Evolutionary conservation across 2,329 filamentous ascomycete genomes (phyloP).

Genomic region (Alternaria triticimaculans): DNA sequence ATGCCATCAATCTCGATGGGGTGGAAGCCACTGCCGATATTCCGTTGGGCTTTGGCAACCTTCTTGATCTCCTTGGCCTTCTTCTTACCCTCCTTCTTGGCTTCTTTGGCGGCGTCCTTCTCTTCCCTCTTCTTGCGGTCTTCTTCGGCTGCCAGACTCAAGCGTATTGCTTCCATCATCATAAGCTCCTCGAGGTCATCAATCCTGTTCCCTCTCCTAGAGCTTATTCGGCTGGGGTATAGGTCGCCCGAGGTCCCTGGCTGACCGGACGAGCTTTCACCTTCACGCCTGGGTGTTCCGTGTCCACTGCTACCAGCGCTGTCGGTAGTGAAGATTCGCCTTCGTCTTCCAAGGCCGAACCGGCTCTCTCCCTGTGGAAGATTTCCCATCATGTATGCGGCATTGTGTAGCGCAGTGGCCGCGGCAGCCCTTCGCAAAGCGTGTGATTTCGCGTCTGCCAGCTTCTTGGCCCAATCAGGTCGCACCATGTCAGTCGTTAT

Average conservation of each 20-base stretch:
- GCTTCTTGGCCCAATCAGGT: constrained; percentile 92
- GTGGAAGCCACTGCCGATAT: constrained; percentile 57
- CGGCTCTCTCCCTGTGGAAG: constrained; percentile 56
- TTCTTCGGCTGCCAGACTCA: constrained; percentile 91
- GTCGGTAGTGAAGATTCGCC: constrained; percentile 58
- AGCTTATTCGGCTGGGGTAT: constrained; percentile 55
- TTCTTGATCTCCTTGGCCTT: constrained; percentile 71
- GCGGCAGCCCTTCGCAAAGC: constrained; percentile 86
- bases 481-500: constrained; percentile 92
- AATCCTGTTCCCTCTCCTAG: constrained; percentile 66
- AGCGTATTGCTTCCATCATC: constrained; percentile 94
- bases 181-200: constrained; percentile 97
- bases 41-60: constrained; percentile 71
- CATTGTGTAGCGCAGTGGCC: constrained; percentile 91
- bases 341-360: constrained; percentile 57
- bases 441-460: constrained; percentile 83
- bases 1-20: constrained; percentile 60
- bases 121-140: constrained; percentile 87
- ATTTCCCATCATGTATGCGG: constrained; percentile 83
- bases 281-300: constrained; percentile 52
- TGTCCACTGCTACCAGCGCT: constrained; percentile 54
- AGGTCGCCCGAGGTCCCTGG: constrained; percentile 47
- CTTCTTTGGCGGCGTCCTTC: constrained; percentile 79
- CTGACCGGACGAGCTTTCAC: constrained; percentile 38
- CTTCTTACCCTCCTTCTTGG: constrained; percentile 84